These are phyloP conservation scores for Exophiala mesophila DNA, from an alignment of 2,329 filamentous ascomycete genomes.

Conservation along the genomic window DNA sequence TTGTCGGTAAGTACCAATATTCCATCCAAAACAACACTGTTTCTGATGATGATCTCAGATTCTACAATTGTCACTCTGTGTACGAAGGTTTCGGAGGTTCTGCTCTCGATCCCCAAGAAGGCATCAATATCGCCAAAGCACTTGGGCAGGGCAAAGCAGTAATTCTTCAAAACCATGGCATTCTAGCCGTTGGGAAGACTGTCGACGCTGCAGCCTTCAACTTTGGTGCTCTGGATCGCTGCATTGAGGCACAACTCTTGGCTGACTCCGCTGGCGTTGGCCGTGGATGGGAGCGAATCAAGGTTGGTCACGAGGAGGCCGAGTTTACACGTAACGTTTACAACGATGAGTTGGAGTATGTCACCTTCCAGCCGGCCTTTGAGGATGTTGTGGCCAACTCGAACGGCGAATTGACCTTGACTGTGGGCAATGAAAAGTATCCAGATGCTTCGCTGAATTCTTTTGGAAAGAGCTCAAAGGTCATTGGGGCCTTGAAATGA, in stretches of 20 bases:
- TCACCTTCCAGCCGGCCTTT: conserved; percentile 25
- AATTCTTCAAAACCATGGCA: conserved; percentile 51
- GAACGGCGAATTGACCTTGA: conserved; percentile 19
- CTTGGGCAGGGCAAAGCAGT: conserved; percentile 50
- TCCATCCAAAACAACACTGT: too few relatives aligned
- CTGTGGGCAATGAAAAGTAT: too few relatives aligned
- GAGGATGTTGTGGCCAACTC: conserved; percentile 22
- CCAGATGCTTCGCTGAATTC: too few relatives aligned
- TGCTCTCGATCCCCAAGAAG: conserved; percentile 36
- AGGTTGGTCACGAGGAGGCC: conserved; percentile 20
- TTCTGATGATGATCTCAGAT: conserved; percentile 12
- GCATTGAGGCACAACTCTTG: conserved; percentile 38
- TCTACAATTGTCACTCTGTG: conserved; percentile 34
- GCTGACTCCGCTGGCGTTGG: conserved; percentile 39
- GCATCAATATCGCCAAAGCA: conserved; percentile 36
- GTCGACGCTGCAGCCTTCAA: conserved; percentile 52
- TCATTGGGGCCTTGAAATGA: too few relatives aligned
- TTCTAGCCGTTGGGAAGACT: conserved; percentile 48
- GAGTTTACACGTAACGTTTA: conserved; percentile 22
- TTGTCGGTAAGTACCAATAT: conserved; percentile 13
- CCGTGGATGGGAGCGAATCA: conserved; percentile 19
- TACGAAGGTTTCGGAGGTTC: conserved; percentile 39
- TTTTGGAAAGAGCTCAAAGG: too few relatives aligned
- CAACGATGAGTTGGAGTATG: conserved; percentile 25
- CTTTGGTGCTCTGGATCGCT: conserved; percentile 45